Base-by-base conservation (phyloP, 495 filamentous ascomycete genomes). In the Clavariopsis aquatica region DNA sequence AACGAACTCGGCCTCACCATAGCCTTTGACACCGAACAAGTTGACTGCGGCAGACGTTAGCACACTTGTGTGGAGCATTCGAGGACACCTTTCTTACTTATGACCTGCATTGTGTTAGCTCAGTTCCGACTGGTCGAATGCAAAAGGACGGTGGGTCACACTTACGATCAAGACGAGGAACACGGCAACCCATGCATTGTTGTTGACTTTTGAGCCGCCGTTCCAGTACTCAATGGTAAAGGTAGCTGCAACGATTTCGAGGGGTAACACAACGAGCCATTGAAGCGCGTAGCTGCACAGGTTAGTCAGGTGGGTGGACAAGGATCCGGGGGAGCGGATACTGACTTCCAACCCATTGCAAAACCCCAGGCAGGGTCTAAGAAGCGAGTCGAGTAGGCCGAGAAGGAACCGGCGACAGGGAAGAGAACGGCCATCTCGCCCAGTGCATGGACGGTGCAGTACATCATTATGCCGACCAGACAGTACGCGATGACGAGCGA, bases 321-420 rank as follows among this genome's bases (percentile, higher is more conserved):
- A 28, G 15, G 27, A 63, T 47, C 52, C 47, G 56, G 49, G 8
- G 28, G 46, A 34, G 23, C 20, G 49, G 62, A 49, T 28, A 83
- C 81, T 74, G 68, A 87, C 81, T 96, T 96, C 93, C 93, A 96
- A 27, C 94, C 94, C 91, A 96, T 96, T 49, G 94, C 93, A 70
- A 97, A 97, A 0, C 94, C 94, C 93, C 93, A 97, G 2, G 93
- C 91, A 12, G 93, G 93, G 70, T 97, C 93, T 10, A 97, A 72
- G 71, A 97, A 98, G 24, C 93, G 84, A 36, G 91, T 96, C 19
- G 93, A 96, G 75, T 92, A 96, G 36, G 91, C 87, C 13, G 92
- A 88, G 75, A 98, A 98, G 22, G 92, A 96, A 58, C 93, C 93
- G 45, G 93, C 90, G 22, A 96, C 87, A 6, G 93, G 93, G 73